Percentiles rank a stretch among this genome's conserved stretches.
phyloP scores from a whole-genome alignment of 2,329 filamentous ascomycete genomes.

The Colletotrichum magnum region DNA sequence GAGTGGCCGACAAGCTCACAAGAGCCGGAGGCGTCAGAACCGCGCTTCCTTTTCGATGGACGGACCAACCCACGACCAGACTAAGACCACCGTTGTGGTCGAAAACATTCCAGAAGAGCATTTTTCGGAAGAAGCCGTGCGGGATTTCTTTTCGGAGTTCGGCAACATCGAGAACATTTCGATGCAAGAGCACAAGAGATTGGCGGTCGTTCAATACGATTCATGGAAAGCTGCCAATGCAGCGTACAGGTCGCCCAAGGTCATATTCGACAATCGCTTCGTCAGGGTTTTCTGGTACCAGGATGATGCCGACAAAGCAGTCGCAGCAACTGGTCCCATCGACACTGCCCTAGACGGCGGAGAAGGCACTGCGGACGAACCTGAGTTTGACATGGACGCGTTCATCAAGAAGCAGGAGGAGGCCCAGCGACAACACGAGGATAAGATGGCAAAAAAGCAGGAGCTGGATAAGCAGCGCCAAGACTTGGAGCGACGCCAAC shows the following conservation, averaged over 20 bases:
- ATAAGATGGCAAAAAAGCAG: constrained; percentile 73
- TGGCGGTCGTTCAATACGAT: constrained; percentile 80
- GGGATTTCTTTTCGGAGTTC: constrained; percentile 80
- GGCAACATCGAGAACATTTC: constrained; percentile 75
- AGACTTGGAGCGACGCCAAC: constrained; percentile 76
- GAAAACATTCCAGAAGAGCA: constrained; percentile 83
- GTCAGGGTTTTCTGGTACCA: constrained; percentile 88
- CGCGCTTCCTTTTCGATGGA: constrained; percentile 75
- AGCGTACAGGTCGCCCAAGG: constrained; percentile 83
- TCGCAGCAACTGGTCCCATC: constrained; percentile 46
- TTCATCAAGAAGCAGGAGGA: constrained; percentile 79
- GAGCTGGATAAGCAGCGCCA: constrained; percentile 74
- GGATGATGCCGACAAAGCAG: constrained; percentile 58
- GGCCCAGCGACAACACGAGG: constrained; percentile 77
- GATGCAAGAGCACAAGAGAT: constrained; percentile 75
- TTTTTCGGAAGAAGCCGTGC: constrained; percentile 75
- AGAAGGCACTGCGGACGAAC: constrained; percentile 50
- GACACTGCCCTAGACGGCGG: constrained; percentile 30
- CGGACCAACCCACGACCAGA: constrained; percentile 73
- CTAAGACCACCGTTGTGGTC: constrained; percentile 79
- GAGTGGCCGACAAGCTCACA: constrained; percentile 47
- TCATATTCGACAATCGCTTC: constrained; percentile 87
- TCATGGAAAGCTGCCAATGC: constrained; percentile 76
- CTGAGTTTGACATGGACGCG: constrained; percentile 78
- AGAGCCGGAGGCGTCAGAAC: constrained; percentile 31